Base-by-base conservation (phyloP, 2,329 filamentous ascomycete species). In the Neofusicoccum sp. region DNA sequence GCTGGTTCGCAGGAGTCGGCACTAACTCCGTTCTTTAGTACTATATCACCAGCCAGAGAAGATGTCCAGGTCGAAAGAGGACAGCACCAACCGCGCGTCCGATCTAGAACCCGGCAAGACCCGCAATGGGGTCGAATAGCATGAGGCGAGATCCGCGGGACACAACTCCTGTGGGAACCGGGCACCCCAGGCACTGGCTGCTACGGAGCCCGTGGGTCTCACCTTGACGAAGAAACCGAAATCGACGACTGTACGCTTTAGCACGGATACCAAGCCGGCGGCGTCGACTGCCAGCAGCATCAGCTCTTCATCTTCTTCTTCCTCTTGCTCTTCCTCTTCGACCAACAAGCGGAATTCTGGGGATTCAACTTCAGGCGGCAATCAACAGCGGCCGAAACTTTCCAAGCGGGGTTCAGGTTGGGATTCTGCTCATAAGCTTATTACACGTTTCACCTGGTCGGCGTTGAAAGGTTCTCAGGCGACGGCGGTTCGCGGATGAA, bases 51-150 rank as follows among this genome's bases (percentile, higher is more conserved):
- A 90, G 75, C 87, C 87, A 67, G 88, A 90, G 71, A 90, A 90
- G 79, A 89, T 89, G 86, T 78, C 85, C 74, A 91, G 89, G 78
- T 90, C 91, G 82, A 93, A 91, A 87, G 90, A 95, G 79, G 92
- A 97, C 80, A 56, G 38, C 51, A 56, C n/a, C 51, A 11, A 41
- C 51, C 51, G 51, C 16, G 38, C 51, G 28, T 56, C 51, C 51
- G 51, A 56, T 28, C 87, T 99, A 90, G 93, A 96, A 86, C 90
- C 91, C 82, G 88, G 98, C 81, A 99, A 99, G 83, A 87, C 89
- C 75, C 91, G 98, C 79, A 92, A 99, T 79, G 93, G 93, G 76
- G 97, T 98, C 84, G 93, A 97, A 88, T 99, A 91, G 72, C 71
- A 72, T 71, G 69, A 73, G 69, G 73, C 69, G 73, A 73, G 73